Base-by-base conservation (phyloP, 805 yeast genomes). In the Candida multigemmis region DNA sequence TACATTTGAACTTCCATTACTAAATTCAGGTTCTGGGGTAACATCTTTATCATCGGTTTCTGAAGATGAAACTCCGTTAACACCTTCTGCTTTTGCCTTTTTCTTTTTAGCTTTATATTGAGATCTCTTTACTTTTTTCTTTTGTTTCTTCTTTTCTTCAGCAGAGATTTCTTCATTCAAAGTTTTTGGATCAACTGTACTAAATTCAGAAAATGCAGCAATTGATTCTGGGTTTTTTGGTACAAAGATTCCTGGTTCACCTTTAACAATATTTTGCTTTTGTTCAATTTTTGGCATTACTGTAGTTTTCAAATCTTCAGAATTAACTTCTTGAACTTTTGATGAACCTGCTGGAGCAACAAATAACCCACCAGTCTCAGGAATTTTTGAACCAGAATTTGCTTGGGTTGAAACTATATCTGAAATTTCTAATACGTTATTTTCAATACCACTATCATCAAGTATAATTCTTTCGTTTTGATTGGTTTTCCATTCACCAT, bases 211-310 rank as follows among this genome's bases (percentile, higher is more conserved):
- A 44, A 85, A 79, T 25, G 75, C 94, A 33, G 69, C 60, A 41
- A 83, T 71, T n/a, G 72, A 65, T 23, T 65, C 68, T 12, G 83
- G 67, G 44, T 80, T 68, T 22, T 57, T 42, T 25, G 89, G 89
- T 38, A 80, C 48, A 20, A 60, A 68, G 34, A 81, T 65, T 24
- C 94, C 94, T 16, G 91, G 85, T 44, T 80, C 87, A 26, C 84
- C 81, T 19, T 61, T 37, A 30, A 67, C 41, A 6, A 65, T 49
- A 32, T 57, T 55, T 28, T 54, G 61, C 21, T 44, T 27, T 12
- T 43, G 48, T 32, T 52, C 63, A 17, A 42, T 31, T 27, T 40
- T 28, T 12, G 67, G 65, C 45, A 58, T 33, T 16, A 57, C 67
- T 16, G 65, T 57, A 28, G 66, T 42, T 31, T 40, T 49, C 17